Conservation (phyloP, 345 rosid genomes). For the Eutrema japonicum region DNA sequence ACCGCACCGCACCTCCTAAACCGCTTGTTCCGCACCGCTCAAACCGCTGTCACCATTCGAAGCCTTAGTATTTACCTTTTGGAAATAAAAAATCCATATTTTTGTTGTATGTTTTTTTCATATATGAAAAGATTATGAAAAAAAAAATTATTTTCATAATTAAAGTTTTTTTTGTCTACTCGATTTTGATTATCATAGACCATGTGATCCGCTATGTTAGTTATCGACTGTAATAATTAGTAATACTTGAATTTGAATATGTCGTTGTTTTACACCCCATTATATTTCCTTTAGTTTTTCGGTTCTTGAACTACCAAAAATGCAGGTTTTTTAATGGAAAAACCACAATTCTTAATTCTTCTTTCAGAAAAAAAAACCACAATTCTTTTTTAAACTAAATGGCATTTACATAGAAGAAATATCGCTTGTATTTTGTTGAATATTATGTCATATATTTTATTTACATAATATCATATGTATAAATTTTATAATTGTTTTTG, state of each 20-base stretch:
- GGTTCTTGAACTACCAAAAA: not conserved
- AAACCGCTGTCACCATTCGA: no score
- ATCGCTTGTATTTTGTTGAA: not conserved
- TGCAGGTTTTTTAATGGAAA: not conserved
- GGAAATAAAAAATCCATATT: not conserved
- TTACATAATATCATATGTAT: not conserved
- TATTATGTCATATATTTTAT: not conserved
- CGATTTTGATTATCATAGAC: not conserved
- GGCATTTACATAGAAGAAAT: not conserved
- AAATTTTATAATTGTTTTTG: no score
- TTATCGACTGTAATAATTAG: no score
- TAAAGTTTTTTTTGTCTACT: not conserved
- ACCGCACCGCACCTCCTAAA: no score
- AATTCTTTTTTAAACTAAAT: not conserved
- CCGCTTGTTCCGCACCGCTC: no score
- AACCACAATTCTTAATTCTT: no score
- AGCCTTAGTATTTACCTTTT: no score
- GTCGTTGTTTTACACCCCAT: not conserved
- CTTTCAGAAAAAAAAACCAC: no score
- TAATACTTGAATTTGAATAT: not conserved
- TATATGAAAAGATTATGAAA: not conserved
- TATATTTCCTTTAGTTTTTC: not conserved
- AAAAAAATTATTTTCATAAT: not conserved
- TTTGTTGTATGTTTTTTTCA: no score
- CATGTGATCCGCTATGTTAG: not conserved